A percentile compares a stretch with the other conserved stretches of the same genome.
Evolutionary conservation across 495 filamentous ascomycete genomes (phyloP).

Genomic region (Collariella sp.): DNA sequence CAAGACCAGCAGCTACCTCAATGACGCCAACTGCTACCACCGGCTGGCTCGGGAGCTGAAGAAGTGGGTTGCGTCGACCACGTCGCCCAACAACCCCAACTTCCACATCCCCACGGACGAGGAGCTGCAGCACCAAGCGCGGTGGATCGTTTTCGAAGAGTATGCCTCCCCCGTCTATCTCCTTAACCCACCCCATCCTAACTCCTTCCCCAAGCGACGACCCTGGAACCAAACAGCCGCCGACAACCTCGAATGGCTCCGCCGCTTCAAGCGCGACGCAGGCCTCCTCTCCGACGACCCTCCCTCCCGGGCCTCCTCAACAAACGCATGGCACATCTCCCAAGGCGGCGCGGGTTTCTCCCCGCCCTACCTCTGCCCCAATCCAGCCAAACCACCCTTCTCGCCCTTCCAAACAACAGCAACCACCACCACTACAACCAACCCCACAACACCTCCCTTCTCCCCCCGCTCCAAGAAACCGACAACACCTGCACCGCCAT

Average conservation of each 20-base stretch:
- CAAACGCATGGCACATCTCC: slow-evolving; percentile 26
- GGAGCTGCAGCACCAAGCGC: slow-evolving; percentile 47
- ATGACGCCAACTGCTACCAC: slow-evolving; percentile 48
- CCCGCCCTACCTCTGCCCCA: slow-evolving; percentile 34
- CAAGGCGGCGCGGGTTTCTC: slow-evolving; percentile 43
- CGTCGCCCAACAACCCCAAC: slow-evolving; percentile 46
- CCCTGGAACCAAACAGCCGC: slow-evolving; percentile 67
- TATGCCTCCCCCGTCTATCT: slow-evolving; percentile 19
- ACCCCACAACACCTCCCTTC: too few relatives aligned
- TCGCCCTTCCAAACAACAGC: not conserved
- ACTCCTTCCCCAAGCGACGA: slow-evolving; percentile 44
- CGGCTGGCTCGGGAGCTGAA: slow-evolving; percentile 40
- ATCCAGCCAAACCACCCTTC: slow-evolving; percentile 22
- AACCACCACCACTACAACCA: not conserved
- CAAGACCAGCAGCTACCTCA: slow-evolving; percentile 27
- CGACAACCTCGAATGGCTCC: slow-evolving; percentile 64
- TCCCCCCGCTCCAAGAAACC: too few relatives aligned
- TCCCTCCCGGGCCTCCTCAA: slow-evolving; percentile 38
- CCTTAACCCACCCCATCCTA: not conserved
- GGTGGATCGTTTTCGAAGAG: slow-evolving; percentile 51
- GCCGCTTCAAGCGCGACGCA: slow-evolving; percentile 56
- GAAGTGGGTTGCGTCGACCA: slow-evolving; percentile 40
- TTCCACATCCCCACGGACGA: slow-evolving; percentile 45
- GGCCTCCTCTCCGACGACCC: slow-evolving; percentile 41
- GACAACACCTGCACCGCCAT: too few relatives aligned